Base-by-base conservation (phyloP, 2,329 filamentous ascomycete genomes). In the Cordyceps fumosorosea region DNA sequence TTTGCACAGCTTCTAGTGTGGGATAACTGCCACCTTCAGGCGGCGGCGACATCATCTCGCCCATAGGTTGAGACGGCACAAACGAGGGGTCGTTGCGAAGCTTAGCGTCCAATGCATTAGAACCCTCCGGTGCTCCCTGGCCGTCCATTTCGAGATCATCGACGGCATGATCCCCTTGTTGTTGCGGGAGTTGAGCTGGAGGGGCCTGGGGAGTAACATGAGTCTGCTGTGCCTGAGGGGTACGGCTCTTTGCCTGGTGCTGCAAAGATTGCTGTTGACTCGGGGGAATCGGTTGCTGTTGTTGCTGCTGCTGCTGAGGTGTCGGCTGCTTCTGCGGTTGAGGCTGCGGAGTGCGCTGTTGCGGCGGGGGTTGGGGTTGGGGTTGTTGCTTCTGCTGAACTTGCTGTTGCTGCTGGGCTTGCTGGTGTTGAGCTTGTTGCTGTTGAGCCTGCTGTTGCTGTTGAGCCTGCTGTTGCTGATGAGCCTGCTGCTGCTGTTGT, bases 11-110 rank as follows among this genome's bases (percentile, higher is more conserved):
- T 64, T 88, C 85, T 29, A 88, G 76, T 2, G 84, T 87, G 2
- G 84, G 80, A 66, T 84, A 88, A 66, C 83, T 87, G 20, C 84
- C 84, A 7, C 85, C 85, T 67, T 87, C 83, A 1, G 85, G 85
- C 4, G 85, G 85, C 3, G 84, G 79, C 4, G 84, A 85, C 84
- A 86, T 86, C 76, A 82, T 80, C 24, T 76, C 72, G 0, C 84
- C 84, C 80, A 85, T 80, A 5, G 84, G 83, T 48, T 81, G 76
- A 3, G 79, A 75, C 0, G 81, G 81, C 11, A 83, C 76, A 65
- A 80, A 84, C 3, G 81, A 80, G 2, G 77, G 72, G 24, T 79
- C 80, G 52, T 79, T 79, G 8, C 80, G 69, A 50, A 82, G 69
- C 68, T 81, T 84, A 29, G 76, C 72, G 12, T 81, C 80, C 40